Percentiles rank a stretch among this genome's conserved stretches.
These are phyloP conservation scores for Fusarium sp. DNA, from an alignment of 2,329 filamentous ascomycete genomes.

Conservation along the genomic window DNA sequence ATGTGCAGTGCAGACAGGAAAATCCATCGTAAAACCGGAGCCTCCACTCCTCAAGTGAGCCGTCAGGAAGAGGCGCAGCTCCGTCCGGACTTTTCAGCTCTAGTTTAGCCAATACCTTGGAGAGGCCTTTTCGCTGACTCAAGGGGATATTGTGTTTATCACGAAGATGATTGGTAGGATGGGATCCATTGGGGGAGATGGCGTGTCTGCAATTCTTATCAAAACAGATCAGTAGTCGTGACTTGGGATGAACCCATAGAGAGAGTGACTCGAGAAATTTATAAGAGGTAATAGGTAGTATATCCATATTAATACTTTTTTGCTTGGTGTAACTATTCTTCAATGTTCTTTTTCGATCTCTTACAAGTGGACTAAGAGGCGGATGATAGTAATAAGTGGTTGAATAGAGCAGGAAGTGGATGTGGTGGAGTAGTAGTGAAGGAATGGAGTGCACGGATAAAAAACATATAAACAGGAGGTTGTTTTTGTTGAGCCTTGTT, in stretches of 20 bases:
- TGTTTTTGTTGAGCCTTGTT: too few relatives aligned
- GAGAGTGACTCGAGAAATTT: not conserved
- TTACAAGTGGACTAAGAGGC: too few relatives aligned
- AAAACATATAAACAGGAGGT: too few relatives aligned
- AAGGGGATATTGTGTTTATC: not conserved
- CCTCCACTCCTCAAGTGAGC: not conserved
- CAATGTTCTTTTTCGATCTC: too few relatives aligned
- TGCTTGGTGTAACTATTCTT: too few relatives aligned
- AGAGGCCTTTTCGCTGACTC: not conserved
- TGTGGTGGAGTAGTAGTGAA: too few relatives aligned
- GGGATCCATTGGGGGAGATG: not conserved
- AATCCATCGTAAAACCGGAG: not conserved
- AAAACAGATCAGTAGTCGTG: not conserved
- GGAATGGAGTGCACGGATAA: too few relatives aligned
- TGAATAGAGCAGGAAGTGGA: too few relatives aligned
- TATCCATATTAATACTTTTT: too few relatives aligned
- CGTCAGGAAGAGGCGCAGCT: not conserved
- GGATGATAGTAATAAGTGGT: too few relatives aligned
- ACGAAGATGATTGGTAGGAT: not conserved
- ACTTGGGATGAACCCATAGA: not conserved
- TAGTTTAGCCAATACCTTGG: not conserved
- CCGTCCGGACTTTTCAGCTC: not conserved
- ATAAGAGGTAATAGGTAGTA: not conserved
- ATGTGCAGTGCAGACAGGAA: not conserved
- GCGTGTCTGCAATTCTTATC: not conserved